Percentiles rank a stretch among this genome's conserved stretches.
Evolutionary conservation across 441 rosid species (phyloP).

Genomic region (Metrosideros polymorpha): DNA sequence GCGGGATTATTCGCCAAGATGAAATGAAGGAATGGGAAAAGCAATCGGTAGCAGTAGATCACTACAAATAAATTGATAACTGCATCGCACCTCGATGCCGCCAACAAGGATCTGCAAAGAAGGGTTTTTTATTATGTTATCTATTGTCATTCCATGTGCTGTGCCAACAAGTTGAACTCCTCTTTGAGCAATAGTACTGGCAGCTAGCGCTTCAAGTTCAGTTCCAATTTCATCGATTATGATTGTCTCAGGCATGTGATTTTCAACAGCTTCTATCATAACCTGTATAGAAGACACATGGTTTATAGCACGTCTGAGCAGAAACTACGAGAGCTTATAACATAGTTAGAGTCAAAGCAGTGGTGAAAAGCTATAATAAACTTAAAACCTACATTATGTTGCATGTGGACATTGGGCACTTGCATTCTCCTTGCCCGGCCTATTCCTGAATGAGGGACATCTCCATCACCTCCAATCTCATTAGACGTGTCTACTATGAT

Average conservation of each 20-base stretch:
- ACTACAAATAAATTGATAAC: background rate
- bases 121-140: conserved; percentile 83
- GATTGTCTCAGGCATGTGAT: conserved; percentile 90
- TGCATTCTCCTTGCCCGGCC: conserved; percentile 98
- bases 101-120: conserved; percentile 86
- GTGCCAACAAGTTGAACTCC: conserved; percentile 97
- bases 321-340: background rate
- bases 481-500: conserved; percentile 91
- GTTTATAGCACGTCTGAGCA: background rate
- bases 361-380: background rate
- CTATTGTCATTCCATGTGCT: conserved; percentile 92
- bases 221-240: conserved; percentile 95
- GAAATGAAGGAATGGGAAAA: background rate
- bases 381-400: conserved; percentile 59
- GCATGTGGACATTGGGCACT: conserved; percentile 89
- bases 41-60: background rate
- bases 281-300: conserved; percentile 35
- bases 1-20: background rate
- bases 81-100: conserved; percentile 66
- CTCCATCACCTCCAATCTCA: conserved; percentile 98
- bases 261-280: conserved; percentile 98
- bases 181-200: conserved; percentile 94
- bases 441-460: conserved; percentile 90
- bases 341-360: background rate
- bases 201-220: conserved; percentile 95